A percentile compares a stretch with the other conserved stretches of the same genome.
These are phyloP conservation scores for Eragrostis curvula DNA, from an alignment of 176 grass and related monocot species.

Conservation along the genomic window DNA sequence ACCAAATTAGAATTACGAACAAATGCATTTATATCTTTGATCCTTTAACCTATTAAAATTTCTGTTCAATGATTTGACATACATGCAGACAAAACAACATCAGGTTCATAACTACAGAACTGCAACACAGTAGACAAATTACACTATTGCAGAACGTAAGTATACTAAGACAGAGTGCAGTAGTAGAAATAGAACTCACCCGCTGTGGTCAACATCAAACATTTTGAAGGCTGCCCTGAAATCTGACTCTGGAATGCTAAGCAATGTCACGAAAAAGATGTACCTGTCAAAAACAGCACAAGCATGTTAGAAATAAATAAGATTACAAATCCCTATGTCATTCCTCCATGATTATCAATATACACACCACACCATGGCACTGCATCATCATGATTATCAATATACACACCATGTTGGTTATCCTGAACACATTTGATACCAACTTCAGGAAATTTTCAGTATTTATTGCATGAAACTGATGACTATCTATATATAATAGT, in stretches of 20 bases:
- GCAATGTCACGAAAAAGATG: constrained; percentile 93
- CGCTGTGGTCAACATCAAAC: constrained; percentile 87
- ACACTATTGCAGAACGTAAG: constrained; percentile 20
- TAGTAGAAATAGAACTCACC: constrained; percentile 63
- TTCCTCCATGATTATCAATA: not conserved
- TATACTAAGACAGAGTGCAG: constrained; percentile 23
- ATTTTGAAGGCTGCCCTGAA: constrained; percentile 94
- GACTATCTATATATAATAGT: not conserved
- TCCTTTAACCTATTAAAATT: not conserved
- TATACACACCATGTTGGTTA: not conserved
- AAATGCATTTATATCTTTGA: not conserved
- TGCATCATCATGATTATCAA: not conserved
- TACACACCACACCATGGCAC: not conserved
- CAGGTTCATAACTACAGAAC: constrained; percentile 26
- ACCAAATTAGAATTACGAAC: constrained; percentile 25
- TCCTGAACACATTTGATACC: not conserved
- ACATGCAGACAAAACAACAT: constrained; percentile 17
- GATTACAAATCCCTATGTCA: not conserved
- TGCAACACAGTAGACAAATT: constrained; percentile 7
- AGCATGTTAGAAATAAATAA: constrained; percentile 22
- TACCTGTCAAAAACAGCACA: constrained; percentile 60
- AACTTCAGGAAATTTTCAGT: not conserved
- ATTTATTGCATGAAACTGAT: not conserved
- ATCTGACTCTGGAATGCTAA: constrained; percentile 85
- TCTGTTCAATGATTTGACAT: not conserved